Evolutionary conservation across 2,329 filamentous ascomycete genomes (phyloP).

Genomic region (Claviceps paspali): DNA sequence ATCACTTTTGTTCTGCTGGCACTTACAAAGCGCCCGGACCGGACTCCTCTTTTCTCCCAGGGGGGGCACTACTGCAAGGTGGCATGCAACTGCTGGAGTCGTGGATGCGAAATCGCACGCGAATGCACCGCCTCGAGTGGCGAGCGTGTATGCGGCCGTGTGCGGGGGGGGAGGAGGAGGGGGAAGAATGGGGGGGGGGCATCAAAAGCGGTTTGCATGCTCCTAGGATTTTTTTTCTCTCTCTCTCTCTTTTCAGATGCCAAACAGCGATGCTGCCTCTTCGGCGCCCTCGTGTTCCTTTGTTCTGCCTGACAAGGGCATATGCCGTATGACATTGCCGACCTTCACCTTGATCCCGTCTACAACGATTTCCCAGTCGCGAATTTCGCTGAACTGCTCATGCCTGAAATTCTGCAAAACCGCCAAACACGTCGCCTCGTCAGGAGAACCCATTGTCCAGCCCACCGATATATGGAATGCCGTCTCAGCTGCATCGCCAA

Average conservation of each 20-base stretch:
- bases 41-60: no score
- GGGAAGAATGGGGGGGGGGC: no score
- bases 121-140: no score
- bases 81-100: background rate
- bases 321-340: slow-evolving; percentile 49
- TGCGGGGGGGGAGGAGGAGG: no score
- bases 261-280: slow-evolving; percentile 6
- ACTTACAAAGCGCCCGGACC: no score
- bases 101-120: background rate
- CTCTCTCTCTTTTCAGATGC: slow-evolving; percentile 3
- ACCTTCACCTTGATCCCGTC: slow-evolving; percentile 57
- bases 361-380: slow-evolving; percentile 35
- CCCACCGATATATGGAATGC: slow-evolving; percentile 83
- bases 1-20: no score
- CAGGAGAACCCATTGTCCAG: slow-evolving; percentile 54
- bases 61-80: no score
- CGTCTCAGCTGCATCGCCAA: slow-evolving; percentile 11
- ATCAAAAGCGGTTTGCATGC: no score
- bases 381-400: slow-evolving; percentile 16
- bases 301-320: slow-evolving; percentile 19
- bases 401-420: slow-evolving; percentile 13
- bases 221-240: no score
- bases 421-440: slow-evolving; percentile 18
- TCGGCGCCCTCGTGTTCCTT: background rate
- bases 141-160: no score